phyloP scores from a whole-genome alignment of 108 stramenopile genomes.

The Nannochloropsis salina region DNA sequence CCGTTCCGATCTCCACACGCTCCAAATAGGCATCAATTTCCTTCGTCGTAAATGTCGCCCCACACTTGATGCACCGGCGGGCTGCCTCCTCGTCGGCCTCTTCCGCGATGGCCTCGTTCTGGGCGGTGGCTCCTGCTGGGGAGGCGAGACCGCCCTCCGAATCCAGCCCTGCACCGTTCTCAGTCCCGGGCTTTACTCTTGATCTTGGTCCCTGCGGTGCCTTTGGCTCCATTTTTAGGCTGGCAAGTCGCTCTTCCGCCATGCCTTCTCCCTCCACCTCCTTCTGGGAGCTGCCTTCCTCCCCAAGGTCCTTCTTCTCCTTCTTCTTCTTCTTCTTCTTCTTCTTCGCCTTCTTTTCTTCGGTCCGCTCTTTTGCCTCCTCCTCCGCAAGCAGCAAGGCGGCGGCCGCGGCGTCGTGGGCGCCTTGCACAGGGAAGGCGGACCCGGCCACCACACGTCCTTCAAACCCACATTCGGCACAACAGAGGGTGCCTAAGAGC shows the following conservation, averaged over 20 bases:
- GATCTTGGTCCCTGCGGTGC: too few species aligned
- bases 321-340: not conserved
- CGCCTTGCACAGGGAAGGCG: not conserved
- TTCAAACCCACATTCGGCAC: not conserved
- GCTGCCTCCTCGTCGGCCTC: not conserved
- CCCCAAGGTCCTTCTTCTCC: not conserved
- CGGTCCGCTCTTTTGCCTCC: not conserved
- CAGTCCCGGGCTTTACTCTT: not conserved
- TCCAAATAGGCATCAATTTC: not conserved
- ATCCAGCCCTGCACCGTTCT: not conserved
- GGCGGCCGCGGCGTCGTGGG: not conserved
- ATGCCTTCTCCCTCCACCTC: not conserved
- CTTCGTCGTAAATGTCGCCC: not conserved
- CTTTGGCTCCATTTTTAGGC: too few species aligned
- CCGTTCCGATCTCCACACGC: not conserved
- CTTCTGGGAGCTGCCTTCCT: not conserved
- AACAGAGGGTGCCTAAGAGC: not conserved
- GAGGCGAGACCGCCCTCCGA: not conserved
- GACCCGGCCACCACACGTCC: not conserved
- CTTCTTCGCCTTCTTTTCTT: not conserved
- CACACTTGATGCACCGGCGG: not conserved
- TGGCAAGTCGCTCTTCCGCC: not conserved
- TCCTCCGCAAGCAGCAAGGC: not conserved
- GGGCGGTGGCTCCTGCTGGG: not conserved
- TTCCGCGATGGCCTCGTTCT: not conserved